These are phyloP conservation scores for Neurospora sp. DNA, from an alignment of 2,329 filamentous ascomycete species.

Conservation along the genomic window DNA sequence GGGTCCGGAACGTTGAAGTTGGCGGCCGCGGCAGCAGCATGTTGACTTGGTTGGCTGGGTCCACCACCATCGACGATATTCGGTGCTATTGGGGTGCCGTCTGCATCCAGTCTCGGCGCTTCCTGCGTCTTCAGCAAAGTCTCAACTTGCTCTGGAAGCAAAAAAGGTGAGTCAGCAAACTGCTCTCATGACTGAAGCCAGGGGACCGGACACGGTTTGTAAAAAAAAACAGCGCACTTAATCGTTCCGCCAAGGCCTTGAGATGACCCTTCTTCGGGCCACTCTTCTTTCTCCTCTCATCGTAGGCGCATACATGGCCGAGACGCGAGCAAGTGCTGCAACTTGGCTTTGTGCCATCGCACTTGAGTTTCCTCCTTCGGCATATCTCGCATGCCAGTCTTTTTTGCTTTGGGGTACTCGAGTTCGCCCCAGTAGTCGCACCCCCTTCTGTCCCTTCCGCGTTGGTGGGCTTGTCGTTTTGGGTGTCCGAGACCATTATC, in stretches of 20 bases:
- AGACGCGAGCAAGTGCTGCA: conserved; percentile 85
- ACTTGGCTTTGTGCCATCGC: conserved; percentile 73
- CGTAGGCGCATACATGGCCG: conserved; percentile 79
- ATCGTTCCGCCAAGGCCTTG: conserved; percentile 81
- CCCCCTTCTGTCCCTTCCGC: conserved; percentile 1
- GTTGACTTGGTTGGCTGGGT: conserved; percentile 20
- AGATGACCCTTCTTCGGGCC: conserved; percentile 92
- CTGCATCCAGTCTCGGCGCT: conserved; percentile 25
- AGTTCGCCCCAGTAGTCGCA: conserved; percentile 29
- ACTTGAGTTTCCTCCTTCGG: conserved; percentile 82
- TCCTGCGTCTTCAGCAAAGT: conserved; percentile 78
- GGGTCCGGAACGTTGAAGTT: conserved; percentile 36
- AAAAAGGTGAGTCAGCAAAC: conserved; percentile 10
- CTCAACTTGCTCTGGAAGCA: conserved; percentile 72
- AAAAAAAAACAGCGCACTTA: conserved; percentile 52
- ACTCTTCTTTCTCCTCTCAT: conserved; percentile 88
- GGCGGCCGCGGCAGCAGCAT: conserved; percentile 22
- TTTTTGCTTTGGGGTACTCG: conserved; percentile 67
- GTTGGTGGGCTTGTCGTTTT: conserved; percentile 5
- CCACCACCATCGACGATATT: conserved; percentile 20
- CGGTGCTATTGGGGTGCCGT: conserved; percentile 26
- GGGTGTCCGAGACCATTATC: conserved; percentile 19
- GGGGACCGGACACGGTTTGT: neutral
- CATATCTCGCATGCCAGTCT: conserved; percentile 92
- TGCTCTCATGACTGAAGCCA: neutral